These are phyloP conservation scores for Gautieria morchelliformis DNA, from an alignment of 768 basidiomycete genomes.

Conservation along the genomic window DNA sequence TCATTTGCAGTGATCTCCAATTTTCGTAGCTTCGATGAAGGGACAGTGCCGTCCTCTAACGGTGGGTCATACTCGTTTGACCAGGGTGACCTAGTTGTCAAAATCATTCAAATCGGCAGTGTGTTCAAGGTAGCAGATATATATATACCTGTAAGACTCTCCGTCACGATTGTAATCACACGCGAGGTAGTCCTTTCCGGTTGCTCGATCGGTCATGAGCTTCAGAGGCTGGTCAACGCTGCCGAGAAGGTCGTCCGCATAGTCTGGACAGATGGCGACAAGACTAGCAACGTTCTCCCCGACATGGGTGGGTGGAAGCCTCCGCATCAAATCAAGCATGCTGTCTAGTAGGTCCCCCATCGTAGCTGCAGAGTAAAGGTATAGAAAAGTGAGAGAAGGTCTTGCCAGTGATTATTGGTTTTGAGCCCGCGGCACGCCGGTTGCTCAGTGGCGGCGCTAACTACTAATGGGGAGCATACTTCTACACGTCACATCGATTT, in stretches of 20 bases:
- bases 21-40: slow-evolving; percentile 76
- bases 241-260: slow-evolving; percentile 88
- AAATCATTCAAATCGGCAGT: slow-evolving; percentile 7
- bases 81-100: slow-evolving; percentile 78
- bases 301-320: slow-evolving; percentile 85
- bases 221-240: slow-evolving; percentile 93
- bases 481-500: no score
- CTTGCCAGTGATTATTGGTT: neutral
- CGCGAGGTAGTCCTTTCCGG: slow-evolving; percentile 82
- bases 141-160: slow-evolving; percentile 82
- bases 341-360: slow-evolving; percentile 81
- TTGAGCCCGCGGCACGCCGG: slow-evolving; percentile 1
- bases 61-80: slow-evolving; percentile 94
- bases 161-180: slow-evolving; percentile 93
- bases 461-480: no score
- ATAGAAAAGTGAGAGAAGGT: neutral
- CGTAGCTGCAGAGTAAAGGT: slow-evolving; percentile 6
- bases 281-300: slow-evolving; percentile 82
- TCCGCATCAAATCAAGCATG: slow-evolving; percentile 92
- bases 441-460: neutral
- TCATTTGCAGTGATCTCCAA: slow-evolving; percentile 91
- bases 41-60: slow-evolving; percentile 80
- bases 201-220: slow-evolving; percentile 66
- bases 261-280: slow-evolving; percentile 78
- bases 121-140: slow-evolving; percentile 18